phyloP scores from a whole-genome alignment of 2,329 filamentous ascomycete species.

The Pseudocercospora musae region DNA sequence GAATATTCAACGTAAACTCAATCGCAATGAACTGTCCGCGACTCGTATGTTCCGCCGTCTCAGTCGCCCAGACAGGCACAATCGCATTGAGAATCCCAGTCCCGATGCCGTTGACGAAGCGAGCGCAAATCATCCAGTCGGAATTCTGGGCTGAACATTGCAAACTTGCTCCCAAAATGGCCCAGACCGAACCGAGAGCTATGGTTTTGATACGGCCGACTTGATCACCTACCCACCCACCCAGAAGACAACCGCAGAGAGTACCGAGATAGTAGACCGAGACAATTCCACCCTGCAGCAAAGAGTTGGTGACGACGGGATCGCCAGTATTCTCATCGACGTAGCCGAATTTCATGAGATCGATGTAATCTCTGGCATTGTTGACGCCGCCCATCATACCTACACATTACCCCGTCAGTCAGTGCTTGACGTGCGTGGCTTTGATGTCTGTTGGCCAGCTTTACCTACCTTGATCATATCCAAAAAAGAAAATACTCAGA shows the following conservation, averaged over 20 bases:
- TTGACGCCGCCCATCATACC: conserved; percentile 62
- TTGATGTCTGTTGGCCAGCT: no score
- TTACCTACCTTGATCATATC: conserved; percentile 32
- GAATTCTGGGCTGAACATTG: conserved; percentile 65
- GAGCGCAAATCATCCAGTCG: conserved; percentile 57
- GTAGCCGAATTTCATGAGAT: conserved; percentile 63
- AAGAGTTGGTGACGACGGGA: conserved; percentile 55
- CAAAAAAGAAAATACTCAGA: conserved; percentile 67
- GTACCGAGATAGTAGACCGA: conserved; percentile 60
- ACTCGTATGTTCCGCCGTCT: conserved; percentile 64
- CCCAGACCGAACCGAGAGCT: conserved; percentile 51
- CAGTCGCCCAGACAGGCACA: conserved; percentile 68
- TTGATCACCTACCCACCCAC: conserved; percentile 63
- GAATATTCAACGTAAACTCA: conserved; percentile 71
- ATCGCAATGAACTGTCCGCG: conserved; percentile 50
- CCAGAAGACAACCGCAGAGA: conserved; percentile 60
- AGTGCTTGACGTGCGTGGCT: no score
- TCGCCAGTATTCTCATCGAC: conserved; percentile 39
- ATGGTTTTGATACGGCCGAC: conserved; percentile 63
- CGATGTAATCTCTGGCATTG: conserved; percentile 61
- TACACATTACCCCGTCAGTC: no score
- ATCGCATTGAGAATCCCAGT: conserved; percentile 70
- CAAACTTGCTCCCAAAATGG: conserved; percentile 54
- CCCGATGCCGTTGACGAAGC: conserved; percentile 47
- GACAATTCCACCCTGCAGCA: conserved; percentile 62